phyloP scores from a whole-genome alignment of 805 yeast species.

The Blastobotrys muscicola region DNA sequence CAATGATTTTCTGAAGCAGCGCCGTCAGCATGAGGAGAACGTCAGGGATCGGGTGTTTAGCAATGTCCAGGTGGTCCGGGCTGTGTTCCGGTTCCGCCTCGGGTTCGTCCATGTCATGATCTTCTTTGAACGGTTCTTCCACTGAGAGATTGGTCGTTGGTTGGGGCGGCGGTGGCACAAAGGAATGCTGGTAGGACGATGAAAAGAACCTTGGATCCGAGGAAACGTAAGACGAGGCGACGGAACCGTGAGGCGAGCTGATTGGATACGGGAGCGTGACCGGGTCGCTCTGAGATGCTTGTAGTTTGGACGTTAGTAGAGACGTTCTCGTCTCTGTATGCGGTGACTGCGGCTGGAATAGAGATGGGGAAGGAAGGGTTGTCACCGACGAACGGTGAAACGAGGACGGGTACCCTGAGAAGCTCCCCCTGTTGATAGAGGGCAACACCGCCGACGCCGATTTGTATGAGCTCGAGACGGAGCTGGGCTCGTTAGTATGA shows the following conservation, averaged over 20 bases:
- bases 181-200: too few species aligned
- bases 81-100: background rate
- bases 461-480: slow-evolving; percentile 21
- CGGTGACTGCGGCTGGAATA: slow-evolving; percentile 3
- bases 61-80: slow-evolving; percentile 45
- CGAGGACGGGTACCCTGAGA: slow-evolving; percentile 3
- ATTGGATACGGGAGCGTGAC: slow-evolving; percentile 1
- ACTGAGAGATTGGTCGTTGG: background rate
- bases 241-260: background rate
- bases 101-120: background rate
- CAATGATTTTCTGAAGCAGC: slow-evolving; percentile 74
- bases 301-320: slow-evolving; percentile 26
- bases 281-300: background rate
- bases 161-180: background rate
- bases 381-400: background rate
- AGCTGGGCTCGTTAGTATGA: slow-evolving; percentile 22
- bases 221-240: background rate
- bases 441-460: slow-evolving; percentile 12
- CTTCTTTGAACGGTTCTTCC: background rate
- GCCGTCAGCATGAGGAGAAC: slow-evolving; percentile 79
- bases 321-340: slow-evolving; percentile 15
- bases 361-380: slow-evolving; percentile 8
- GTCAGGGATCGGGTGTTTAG: slow-evolving; percentile 73
- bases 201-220: too few species aligned
- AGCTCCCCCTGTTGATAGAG: slow-evolving; percentile 1